Conservation (phyloP, 192 early-diverging fungal genomes). For the Rhizophagus prolifer region DNA sequence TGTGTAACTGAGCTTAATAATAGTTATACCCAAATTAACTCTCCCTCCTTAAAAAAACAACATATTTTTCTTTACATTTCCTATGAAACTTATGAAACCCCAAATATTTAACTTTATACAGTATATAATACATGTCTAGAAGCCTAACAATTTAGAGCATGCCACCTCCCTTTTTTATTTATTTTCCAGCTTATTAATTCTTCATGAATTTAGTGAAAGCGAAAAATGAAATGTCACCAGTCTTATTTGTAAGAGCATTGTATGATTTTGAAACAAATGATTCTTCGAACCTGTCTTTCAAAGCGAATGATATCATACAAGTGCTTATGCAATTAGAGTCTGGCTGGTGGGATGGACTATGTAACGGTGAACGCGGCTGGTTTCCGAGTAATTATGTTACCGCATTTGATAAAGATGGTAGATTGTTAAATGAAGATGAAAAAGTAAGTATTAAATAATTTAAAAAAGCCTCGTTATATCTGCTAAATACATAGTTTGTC, state of each 20-base stretch:
- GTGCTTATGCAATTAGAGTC: constrained; percentile 86
- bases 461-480: not conserved
- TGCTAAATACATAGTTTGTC: not conserved
- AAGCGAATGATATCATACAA: constrained; percentile 83
- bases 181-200: not conserved
- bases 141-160: not conserved
- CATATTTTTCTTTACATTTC: too few relatives aligned
- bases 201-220: not conserved
- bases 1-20: not conserved
- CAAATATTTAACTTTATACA: too few relatives aligned
- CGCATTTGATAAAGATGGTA: not conserved
- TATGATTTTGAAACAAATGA: constrained; percentile 86
- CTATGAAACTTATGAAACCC: too few relatives aligned
- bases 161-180: not conserved
- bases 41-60: too few relatives aligned
- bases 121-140: not conserved
- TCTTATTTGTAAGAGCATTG: constrained; percentile 55
- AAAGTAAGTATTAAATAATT: not conserved
- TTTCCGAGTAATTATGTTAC: constrained; percentile 81
- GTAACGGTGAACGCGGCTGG: constrained; percentile 79
- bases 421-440: not conserved
- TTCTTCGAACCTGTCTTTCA: constrained; percentile 76
- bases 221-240: not conserved
- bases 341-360: constrained; percentile 98
- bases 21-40: too few relatives aligned